Evolutionary conservation across 768 basidiomycete species (phyloP).

Genomic region (Rhizopogon vesiculosus): DNA sequence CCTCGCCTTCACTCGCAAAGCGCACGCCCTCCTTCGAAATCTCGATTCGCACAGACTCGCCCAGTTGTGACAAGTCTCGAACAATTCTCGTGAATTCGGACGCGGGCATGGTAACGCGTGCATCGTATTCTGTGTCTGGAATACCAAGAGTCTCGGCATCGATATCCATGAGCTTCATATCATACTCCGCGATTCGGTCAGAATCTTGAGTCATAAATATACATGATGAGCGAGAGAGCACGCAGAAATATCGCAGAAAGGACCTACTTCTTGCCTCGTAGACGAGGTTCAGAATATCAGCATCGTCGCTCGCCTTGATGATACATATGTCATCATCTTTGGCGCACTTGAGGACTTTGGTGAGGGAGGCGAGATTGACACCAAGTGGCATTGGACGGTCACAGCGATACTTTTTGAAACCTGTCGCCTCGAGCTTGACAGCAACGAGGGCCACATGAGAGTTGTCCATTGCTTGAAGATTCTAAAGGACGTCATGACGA

Average conservation of each 20-base stretch:
- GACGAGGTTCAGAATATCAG: conserved; percentile 79
- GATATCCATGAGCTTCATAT: conserved; percentile 99
- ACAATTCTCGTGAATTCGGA: conserved; percentile 90
- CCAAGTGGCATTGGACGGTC: conserved; percentile 93
- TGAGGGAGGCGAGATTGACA: conserved; percentile 80
- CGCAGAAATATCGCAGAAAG: neutral
- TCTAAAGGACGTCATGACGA: conserved; percentile 29
- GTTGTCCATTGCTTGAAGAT: conserved; percentile 99
- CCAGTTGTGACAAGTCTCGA: conserved; percentile 83
- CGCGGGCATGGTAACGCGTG: conserved; percentile 82
- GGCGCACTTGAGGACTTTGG: conserved; percentile 95
- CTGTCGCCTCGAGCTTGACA: conserved; percentile 71
- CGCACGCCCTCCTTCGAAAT: conserved; percentile 94
- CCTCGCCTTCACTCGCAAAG: conserved; percentile 90
- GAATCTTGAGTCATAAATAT: conserved; percentile 46
- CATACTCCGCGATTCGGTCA: conserved; percentile 95
- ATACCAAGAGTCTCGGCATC: conserved; percentile 93
- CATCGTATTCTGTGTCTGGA: conserved; percentile 97
- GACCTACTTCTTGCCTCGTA: conserved; percentile 87
- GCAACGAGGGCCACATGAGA: conserved; percentile 97
- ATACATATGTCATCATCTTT: conserved; percentile 93
- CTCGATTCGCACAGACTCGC: conserved; percentile 94
- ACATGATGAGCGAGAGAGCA: neutral
- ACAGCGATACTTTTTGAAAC: conserved; percentile 88
- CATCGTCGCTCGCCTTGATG: conserved; percentile 87